Evolutionary conservation across 2,329 filamentous ascomycete genomes (phyloP).

Genomic region (Sclerotinia nivalis): DNA sequence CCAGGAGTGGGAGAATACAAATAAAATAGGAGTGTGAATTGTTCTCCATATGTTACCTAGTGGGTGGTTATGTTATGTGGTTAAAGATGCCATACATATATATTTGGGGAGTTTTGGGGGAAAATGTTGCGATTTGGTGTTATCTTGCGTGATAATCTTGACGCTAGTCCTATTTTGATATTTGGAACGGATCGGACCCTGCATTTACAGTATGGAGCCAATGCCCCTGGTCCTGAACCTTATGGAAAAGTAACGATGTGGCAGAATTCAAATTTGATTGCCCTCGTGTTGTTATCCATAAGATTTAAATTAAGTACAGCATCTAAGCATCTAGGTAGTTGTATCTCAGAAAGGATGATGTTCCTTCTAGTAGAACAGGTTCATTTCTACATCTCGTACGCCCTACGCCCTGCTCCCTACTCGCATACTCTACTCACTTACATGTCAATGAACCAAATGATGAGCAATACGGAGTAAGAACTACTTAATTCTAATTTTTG

Average conservation of each 20-base stretch:
- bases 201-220: not conserved
- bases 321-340: not conserved
- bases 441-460: not conserved
- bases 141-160: constrained; percentile 14
- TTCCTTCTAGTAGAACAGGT: not conserved
- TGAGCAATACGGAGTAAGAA: too few relatives aligned
- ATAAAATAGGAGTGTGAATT: not conserved
- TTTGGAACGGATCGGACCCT: not conserved
- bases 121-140: constrained; percentile 15
- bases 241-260: not conserved
- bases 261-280: not conserved
- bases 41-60: not conserved
- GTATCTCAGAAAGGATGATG: not conserved
- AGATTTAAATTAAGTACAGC: not conserved
- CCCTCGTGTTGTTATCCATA: not conserved
- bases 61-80: not conserved
- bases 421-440: not conserved
- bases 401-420: not conserved
- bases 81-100: not conserved
- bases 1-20: not conserved
- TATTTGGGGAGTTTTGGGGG: not conserved
- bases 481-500: not conserved
- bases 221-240: not conserved
- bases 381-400: too few relatives aligned
- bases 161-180: not conserved